These are phyloP conservation scores for Terfezia boudieri DNA, from an alignment of 495 filamentous ascomycete genomes.

Conservation along the genomic window DNA sequence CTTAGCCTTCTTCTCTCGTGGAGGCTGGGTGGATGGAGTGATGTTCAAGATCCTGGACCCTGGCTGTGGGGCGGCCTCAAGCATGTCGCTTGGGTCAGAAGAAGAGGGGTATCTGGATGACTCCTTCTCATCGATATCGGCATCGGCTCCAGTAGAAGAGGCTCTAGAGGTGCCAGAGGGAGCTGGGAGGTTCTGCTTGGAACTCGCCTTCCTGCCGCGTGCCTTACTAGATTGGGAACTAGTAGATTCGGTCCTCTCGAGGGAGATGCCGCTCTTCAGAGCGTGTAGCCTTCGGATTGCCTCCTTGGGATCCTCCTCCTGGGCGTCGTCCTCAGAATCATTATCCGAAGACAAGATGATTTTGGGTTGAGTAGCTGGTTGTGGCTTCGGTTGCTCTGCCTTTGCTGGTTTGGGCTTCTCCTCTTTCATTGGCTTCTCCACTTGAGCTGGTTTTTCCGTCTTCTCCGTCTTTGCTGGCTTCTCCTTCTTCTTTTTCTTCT, in stretches of 20 bases:
- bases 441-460: neutral
- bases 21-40: conserved; percentile 21
- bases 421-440: neutral
- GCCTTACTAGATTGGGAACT: neutral
- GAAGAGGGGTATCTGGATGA: conserved; percentile 9
- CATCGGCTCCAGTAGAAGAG: conserved; percentile 24
- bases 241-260: neutral
- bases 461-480: neutral
- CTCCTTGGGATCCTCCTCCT: neutral
- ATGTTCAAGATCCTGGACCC: conserved; percentile 25
- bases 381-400: neutral
- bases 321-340: neutral
- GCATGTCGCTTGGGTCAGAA: conserved; percentile 25
- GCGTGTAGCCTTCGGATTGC: neutral
- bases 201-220: neutral
- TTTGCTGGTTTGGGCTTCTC: neutral
- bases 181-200: neutral
- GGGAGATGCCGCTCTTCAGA: neutral
- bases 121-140: conserved; percentile 21
- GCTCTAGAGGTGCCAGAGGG: conserved; percentile 7
- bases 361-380: neutral
- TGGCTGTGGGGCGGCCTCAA: conserved; percentile 21
- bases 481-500: neutral
- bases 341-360: neutral
- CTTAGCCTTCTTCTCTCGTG: conserved; percentile 20